phyloP scores from a whole-genome alignment of 768 basidiomycete species.

The Pleurotus tuber-regium region DNA sequence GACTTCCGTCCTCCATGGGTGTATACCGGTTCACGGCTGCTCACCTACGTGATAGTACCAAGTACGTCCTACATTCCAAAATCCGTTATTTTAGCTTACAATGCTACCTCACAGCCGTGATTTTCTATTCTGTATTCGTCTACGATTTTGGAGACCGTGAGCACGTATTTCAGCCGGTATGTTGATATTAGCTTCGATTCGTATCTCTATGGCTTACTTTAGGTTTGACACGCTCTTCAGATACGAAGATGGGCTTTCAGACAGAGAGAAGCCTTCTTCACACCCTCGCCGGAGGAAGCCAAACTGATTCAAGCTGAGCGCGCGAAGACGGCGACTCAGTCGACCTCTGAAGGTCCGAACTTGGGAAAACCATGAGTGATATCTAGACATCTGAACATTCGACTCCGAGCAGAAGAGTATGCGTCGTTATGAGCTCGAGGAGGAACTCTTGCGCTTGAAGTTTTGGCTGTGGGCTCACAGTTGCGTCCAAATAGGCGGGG shows the following conservation, averaged over 20 bases:
- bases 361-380: no score
- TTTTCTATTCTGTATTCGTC: slow-evolving; percentile 56
- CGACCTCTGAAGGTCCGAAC: no score
- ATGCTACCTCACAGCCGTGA: slow-evolving; percentile 36
- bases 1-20: slow-evolving; percentile 66
- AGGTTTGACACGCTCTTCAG: background rate
- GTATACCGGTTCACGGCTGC: slow-evolving; percentile 46
- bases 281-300: slow-evolving; percentile 58
- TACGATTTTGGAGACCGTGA: slow-evolving; percentile 71
- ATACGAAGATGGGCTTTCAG: slow-evolving; percentile 50
- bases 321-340: no score
- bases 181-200: no score
- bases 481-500: no score
- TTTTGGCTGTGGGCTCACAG: no score
- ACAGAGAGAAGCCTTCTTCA: slow-evolving; percentile 51
- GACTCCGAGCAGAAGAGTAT: no score
- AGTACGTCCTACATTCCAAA: slow-evolving; percentile 30
- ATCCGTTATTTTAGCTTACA: background rate
- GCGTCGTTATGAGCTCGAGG: no score
- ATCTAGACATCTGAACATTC: no score
- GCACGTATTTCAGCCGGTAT: slow-evolving; percentile 67
- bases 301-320: slow-evolving; percentile 24
- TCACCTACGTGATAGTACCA: slow-evolving; percentile 56
- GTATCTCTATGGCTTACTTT: background rate
- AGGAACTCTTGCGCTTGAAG: no score